A percentile compares a stretch with the other conserved stretches of the same genome.
Conservation (phyloP, 108 stramenopile genomes). For the Aureococcus anophagefferens region DNA sequence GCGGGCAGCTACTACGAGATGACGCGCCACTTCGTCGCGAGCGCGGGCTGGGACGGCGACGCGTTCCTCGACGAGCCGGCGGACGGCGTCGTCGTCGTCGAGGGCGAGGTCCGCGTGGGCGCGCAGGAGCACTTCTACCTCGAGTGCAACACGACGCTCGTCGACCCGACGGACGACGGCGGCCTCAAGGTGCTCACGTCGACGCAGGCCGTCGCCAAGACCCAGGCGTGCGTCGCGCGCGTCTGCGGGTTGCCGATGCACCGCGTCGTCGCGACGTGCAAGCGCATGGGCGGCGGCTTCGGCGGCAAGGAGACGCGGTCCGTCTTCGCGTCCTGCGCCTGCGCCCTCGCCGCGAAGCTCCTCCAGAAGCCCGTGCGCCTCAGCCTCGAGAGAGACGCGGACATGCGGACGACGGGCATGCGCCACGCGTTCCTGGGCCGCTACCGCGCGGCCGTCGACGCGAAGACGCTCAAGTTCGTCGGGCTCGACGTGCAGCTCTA, state of each 20-base stretch:
- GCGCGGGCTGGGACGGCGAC: conserved; percentile 11
- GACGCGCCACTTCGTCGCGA: conserved; percentile 40
- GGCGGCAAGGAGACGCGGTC: conserved; percentile 85
- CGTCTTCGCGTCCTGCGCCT: conserved; percentile 70
- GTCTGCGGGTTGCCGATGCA: conserved; percentile 63
- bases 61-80: conserved; percentile 25
- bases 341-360: conserved; percentile 75
- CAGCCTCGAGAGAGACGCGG: conserved; percentile 74
- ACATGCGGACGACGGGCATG: conserved; percentile 79
- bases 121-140: conserved; percentile 93
- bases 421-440: conserved; percentile 61
- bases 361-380: conserved; percentile 66
- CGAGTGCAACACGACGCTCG: conserved; percentile 78
- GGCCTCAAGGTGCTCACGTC: conserved; percentile 70
- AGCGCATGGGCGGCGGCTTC: conserved; percentile 90
- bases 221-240: conserved; percentile 70
- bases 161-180: conserved; percentile 66
- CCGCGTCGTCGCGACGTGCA: conserved; percentile 76
- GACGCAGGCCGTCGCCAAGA: conserved; percentile 80
- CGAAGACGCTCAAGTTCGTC: conserved; percentile 50
- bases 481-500: conserved; percentile 67
- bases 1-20: conserved; percentile 59
- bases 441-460: conserved; percentile 66
- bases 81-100: conserved; percentile 37
- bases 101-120: conserved; percentile 61